Evolutionary conservation across 768 basidiomycete genomes (phyloP), one percentile per base, ranked within the genome.

Genomic region (Hericium erinaceus): DNA sequence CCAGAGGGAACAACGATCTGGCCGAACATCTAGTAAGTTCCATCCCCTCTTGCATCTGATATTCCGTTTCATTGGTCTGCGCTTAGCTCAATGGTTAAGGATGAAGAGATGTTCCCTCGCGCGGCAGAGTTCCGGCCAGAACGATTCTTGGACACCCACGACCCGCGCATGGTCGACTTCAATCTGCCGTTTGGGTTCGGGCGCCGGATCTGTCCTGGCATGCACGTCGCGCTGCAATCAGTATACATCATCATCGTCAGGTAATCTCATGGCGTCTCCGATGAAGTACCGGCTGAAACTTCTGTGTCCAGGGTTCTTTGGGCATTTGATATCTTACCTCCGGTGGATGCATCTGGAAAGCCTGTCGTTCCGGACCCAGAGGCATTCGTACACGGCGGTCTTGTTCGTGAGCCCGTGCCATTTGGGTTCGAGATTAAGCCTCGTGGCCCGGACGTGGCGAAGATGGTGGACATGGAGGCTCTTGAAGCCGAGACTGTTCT

Each of bases 121-220:
- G 60, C 59, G 40, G 50, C 33, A 37, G 28, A 16, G 24, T 64
- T 63, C 52, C 39, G 53, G 16, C 64, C 64, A 16, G 64, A 64
- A 33, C 54, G 64, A 5, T 64, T 63, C 54, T 22, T 62, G 13
- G 39, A 26, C n/a, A 37, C 39, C 8, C 48, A 37, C 16, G 49
- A 51, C 49, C 54, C 41, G 8, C 54, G 39, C 18, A 20, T 55
- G n/a, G 8, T 41, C 12, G 55, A 56, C 20, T 56, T 56, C 38
- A 24, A 46, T 5, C 22, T 56, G 26, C 55, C 55, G n/a, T 56
- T 56, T 26, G 55, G 55, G 10, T 56, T 56, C 22, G 55, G 55
- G 3, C 55, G 55, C 18, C 55, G 55, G 22, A 11, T 39, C 4
- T 56, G 55, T 44, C 55, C 55, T 5, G 55, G 55, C 18, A 56